Percentiles rank a stretch among this genome's conserved stretches.
phyloP scores from a whole-genome alignment of 169 alveolate species.

The Eimeria praecox region DNA sequence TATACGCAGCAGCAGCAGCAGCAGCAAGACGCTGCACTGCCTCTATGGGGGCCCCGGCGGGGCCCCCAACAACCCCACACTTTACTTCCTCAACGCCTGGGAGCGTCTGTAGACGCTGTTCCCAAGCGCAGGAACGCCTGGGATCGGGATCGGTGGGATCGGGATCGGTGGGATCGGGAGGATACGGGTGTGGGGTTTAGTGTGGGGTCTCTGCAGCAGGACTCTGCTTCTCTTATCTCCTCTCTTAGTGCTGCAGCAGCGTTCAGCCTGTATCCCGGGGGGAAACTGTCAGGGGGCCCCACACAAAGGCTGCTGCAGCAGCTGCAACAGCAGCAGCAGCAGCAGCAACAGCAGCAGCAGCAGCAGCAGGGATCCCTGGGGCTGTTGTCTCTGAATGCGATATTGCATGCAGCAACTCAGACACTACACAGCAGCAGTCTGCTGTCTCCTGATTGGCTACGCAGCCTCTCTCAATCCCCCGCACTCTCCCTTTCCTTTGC shows the following conservation, averaged over 20 bases:
- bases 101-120: background rate
- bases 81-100: background rate
- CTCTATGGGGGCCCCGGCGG: conserved; percentile 9
- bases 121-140: background rate
- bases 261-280: background rate
- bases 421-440: conserved; percentile 12
- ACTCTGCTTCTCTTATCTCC: background rate
- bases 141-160: no score
- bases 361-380: conserved; percentile 1
- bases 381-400: background rate
- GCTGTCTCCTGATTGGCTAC: background rate
- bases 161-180: no score
- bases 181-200: background rate
- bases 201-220: background rate
- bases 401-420: conserved; percentile 4
- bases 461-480: conserved; percentile 43
- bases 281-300: background rate
- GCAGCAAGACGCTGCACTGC: conserved; percentile 15
- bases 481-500: conserved; percentile 13
- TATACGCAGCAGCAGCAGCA: conserved; percentile 31
- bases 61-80: background rate
- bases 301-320: conserved; percentile 13
- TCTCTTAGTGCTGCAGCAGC: background rate
- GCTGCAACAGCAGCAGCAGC: no score
- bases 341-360: conserved; percentile 14